Percentiles rank a stretch among this genome's conserved stretches.
Conservation (phyloP, 2,329 filamentous ascomycete species). For the Chlorencoelia australis region DNA sequence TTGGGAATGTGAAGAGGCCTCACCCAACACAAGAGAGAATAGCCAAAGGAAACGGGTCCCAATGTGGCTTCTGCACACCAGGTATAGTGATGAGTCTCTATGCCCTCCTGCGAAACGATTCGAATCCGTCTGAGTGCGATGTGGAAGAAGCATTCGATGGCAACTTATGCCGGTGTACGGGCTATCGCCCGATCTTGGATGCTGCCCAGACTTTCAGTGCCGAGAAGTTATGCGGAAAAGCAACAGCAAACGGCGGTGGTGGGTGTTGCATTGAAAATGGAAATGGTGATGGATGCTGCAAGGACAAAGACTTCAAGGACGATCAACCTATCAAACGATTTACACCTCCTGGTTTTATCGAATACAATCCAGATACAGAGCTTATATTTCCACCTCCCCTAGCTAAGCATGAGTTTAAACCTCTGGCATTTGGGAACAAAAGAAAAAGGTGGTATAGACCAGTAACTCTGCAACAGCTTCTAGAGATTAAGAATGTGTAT, state of each 20-base stretch:
- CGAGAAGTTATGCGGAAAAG: constrained; percentile 38
- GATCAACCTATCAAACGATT: constrained; percentile 55
- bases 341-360: constrained; percentile 82
- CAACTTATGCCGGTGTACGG: constrained; percentile 88
- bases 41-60: constrained; percentile 82
- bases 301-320: constrained; percentile 40
- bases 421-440: constrained; percentile 88
- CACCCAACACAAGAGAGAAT: constrained; percentile 88
- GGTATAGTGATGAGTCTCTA: constrained; percentile 98
- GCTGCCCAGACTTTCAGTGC: constrained; percentile 80
- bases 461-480: constrained; percentile 72
- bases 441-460: constrained; percentile 89
- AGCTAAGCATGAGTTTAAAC: constrained; percentile 70
- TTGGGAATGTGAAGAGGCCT: constrained; percentile 76
- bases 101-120: constrained; percentile 78
- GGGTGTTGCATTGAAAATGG: constrained; percentile 65
- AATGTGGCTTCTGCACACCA: constrained; percentile 89
- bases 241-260: constrained; percentile 37
- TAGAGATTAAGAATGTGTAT: constrained; percentile 81
- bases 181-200: constrained; percentile 87
- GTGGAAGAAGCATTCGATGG: constrained; percentile 96
- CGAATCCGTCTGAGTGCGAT: constrained; percentile 66
- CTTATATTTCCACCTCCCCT: constrained; percentile 87
- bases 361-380: constrained; percentile 88
- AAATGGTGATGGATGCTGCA: constrained; percentile 56